Evolutionary conservation across 1,284 basidiomycete genomes (phyloP), one percentile per base, ranked within the genome.

Genomic region (Tilletia caries): DNA sequence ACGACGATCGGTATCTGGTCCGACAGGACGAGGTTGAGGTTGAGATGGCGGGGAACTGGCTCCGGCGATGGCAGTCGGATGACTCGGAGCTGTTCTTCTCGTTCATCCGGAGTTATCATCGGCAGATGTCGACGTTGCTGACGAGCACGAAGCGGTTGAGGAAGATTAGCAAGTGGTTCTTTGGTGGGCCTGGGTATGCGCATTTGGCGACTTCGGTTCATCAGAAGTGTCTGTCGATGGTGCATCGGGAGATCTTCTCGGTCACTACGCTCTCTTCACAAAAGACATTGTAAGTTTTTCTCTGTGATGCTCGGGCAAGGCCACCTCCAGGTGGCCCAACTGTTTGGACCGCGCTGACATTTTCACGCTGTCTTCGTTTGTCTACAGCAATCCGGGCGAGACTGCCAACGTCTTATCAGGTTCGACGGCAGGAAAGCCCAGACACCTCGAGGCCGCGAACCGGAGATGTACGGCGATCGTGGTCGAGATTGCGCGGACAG

Each of bases 21-120:
- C 68, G 78, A 20, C 79, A 79, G 69, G 72, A 73, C 20, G 75
- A 77, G 54, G 76, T 81, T 25, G 76, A 81, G 68, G 79, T 81
- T 3, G 79, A 81, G 67, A 81, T 81, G 79, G 73, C 76, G 1
- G 79, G 79, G 64, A 81, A 81, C 66, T 81, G 79, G 79, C 75
- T 81, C 15, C 74, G 79, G 29, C 71, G 79, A 66, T 81, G 79
- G 79, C 78, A 81, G 70, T 81, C 79, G 67, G 79, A 81, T 65
- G 79, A 81, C 58, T 81, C 79, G 44, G 79, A 81, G 68, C 75
- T 81, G 69, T 81, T 81, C 73, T 81, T 81, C 70, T 76, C 74
- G 70, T 81, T 81, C 68, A 79, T 78, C 62, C 70, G 79, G 33
- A 78, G 74, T 73, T 81, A 76, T 48, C 79, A 81, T 62, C 76